Base-by-base conservation (phyloP, 148 eudicot species). In the Camellia lanceoleosa region DNA sequence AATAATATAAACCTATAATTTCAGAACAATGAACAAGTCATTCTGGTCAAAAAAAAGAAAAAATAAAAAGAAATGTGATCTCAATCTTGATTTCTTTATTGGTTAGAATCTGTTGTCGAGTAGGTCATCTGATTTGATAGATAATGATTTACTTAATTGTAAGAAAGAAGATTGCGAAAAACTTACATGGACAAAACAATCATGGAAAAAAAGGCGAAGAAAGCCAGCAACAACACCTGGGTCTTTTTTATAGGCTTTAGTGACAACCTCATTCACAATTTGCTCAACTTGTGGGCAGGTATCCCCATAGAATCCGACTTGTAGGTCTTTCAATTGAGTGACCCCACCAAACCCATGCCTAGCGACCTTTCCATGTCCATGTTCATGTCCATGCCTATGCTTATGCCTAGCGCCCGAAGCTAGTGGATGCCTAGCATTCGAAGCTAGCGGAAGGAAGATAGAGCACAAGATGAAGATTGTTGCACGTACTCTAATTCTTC, bases 101-200 rank as follows among this genome's bases (percentile, higher is more conserved):
- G 19, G 19, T 3, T 60, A 13, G 38, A 30, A 8, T 9, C 71
- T 16, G 0, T 0, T 13, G n/a, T 15, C n/a, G 18, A 13, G 44
- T 71, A 19, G 55, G 55, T 2, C 14, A 46, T 38, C 10, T 11
- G n/a, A 19, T 3, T 14, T 54, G 62, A 12, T 41, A n/a, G 3
- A 46, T 3, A 16, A 49, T 10, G 56, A 42, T 44, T 47, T 71
- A 74, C 11, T 13, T 43, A 51, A 13, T 5, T 5, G 13, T 7
- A 18, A 30, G 13, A 5, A 6, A 44, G 3, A 9, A 13, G 55
- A 23, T 43, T 0, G 30, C 59, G 30, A 8, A 18, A 52, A 46
- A 73, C 82, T 77, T 55, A 88, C 88, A 10, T 80, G 73, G 68
- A 88, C 87, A 66, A 88, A 82, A 62, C 90, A 88, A 79, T 88